phyloP scores from a whole-genome alignment of 257 asterid species.

The Solanum neorickii region DNA sequence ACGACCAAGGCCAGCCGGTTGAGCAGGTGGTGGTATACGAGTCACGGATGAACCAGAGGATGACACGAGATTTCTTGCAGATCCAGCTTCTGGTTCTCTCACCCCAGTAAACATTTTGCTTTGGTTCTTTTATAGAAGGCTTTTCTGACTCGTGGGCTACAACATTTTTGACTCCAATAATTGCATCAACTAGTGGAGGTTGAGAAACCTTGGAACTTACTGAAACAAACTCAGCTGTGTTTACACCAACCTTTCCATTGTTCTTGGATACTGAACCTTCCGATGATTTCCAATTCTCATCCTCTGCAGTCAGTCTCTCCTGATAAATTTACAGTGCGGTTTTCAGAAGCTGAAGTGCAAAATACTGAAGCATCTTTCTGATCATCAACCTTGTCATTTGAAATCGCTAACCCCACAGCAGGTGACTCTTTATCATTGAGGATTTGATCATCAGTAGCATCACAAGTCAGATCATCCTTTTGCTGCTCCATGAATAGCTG shows the following conservation, averaged over 20 bases:
- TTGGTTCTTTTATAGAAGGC: slow-evolving; percentile 17
- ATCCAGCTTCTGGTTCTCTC: slow-evolving; percentile 14
- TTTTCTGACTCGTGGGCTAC: slow-evolving; percentile 15
- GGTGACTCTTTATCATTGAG: neutral
- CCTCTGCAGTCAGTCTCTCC: slow-evolving; percentile 18
- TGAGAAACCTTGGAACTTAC: slow-evolving; percentile 12
- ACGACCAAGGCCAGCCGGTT: slow-evolving; percentile 56
- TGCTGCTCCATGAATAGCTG: neutral
- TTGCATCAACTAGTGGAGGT: neutral
- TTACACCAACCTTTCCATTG: slow-evolving; percentile 8
- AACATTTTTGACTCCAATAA: slow-evolving; percentile 13
- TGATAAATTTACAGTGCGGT: neutral
- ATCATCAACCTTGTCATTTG: neutral
- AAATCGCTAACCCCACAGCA: neutral
- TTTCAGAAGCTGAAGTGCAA: neutral
- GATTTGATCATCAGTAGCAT: neutral
- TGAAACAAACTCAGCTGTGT: too few relatives aligned
- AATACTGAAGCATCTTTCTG: neutral
- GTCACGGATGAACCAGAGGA: slow-evolving; percentile 25
- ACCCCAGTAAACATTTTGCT: slow-evolving; percentile 10
- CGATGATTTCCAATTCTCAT: neutral
- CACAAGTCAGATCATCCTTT: neutral
- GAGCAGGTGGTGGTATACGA: slow-evolving; percentile 30
- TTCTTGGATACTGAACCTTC: neutral
- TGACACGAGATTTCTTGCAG: slow-evolving; percentile 21